These are phyloP conservation scores for Capsicum pubescens DNA, from an alignment of 257 asterid species.

Conservation along the genomic window DNA sequence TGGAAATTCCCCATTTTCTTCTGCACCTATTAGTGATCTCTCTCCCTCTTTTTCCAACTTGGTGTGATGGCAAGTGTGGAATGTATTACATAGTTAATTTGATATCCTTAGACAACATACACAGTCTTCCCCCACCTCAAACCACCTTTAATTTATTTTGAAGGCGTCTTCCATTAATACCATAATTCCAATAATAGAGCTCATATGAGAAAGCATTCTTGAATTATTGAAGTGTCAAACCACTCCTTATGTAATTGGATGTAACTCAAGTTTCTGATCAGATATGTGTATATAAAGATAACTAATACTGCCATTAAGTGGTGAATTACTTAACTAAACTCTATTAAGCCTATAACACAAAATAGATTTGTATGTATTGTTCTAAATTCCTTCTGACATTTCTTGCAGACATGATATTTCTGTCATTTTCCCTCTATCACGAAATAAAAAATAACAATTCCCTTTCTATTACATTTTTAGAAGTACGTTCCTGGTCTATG, in stretches of 20 bases:
- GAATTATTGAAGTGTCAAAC: not conserved
- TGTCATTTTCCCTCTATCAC: not conserved
- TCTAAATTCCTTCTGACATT: not conserved
- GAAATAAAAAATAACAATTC: not conserved
- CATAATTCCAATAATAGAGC: not conserved
- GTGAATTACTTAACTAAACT: not conserved
- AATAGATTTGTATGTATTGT: not conserved
- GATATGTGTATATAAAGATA: not conserved
- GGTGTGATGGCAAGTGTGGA: not conserved
- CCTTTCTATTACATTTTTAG: not conserved
- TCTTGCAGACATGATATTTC: not conserved
- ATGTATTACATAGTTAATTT: not conserved
- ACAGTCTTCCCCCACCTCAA: no score
- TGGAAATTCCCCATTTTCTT: constrained; percentile 49
- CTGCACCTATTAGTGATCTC: not conserved
- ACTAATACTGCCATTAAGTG: not conserved
- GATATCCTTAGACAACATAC: not conserved
- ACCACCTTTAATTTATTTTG: no score
- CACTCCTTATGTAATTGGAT: not conserved
- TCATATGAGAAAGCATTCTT: not conserved
- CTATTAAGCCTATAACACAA: not conserved
- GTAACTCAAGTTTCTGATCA: not conserved
- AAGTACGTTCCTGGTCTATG: not conserved
- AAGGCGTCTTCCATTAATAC: no score
- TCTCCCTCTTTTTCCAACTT: constrained; percentile 7